These are phyloP conservation scores for Yamagishiella unicocca DNA, from an alignment of 139 green algal species.

Conservation along the genomic window DNA sequence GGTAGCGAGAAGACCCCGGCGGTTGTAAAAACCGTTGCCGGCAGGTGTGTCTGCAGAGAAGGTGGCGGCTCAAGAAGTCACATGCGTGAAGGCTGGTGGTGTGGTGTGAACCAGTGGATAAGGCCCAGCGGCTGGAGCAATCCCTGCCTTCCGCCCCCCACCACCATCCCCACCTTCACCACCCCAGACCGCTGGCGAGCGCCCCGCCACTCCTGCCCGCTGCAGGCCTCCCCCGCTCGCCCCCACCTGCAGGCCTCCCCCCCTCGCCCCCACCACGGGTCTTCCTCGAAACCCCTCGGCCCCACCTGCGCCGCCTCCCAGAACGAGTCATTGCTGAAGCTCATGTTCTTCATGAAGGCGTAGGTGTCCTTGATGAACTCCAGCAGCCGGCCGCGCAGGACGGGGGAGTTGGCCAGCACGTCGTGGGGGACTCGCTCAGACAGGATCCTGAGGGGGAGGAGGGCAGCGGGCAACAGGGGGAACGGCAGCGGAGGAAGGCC, in stretches of 20 bases:
- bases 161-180: too few species aligned
- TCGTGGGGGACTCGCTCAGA: conserved; percentile 15
- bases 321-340: conserved; percentile 45
- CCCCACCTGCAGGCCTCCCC: background rate
- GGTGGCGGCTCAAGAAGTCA: too few species aligned
- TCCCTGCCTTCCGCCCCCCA: too few species aligned
- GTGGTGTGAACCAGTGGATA: too few species aligned
- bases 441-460: conserved; percentile 50
- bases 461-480: background rate
- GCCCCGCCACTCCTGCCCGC: too few species aligned
- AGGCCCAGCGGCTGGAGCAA: too few species aligned
- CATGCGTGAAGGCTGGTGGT: too few species aligned
- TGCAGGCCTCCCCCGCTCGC: background rate
- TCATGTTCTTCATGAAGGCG: conserved; percentile 53
- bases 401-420: background rate
- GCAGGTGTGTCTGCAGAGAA: background rate
- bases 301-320: conserved; percentile 65
- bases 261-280: background rate
- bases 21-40: too few species aligned
- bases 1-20: too few species aligned
- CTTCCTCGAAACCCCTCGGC: background rate
- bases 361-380: conserved; percentile 80
- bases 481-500: background rate
- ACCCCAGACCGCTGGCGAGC: background rate
- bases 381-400: conserved; percentile 67